Percentiles rank a stretch among this genome's conserved stretches.
These are phyloP conservation scores for Phytophthora fragariaefolia DNA, from an alignment of 352 stramenopile genomes.

Conservation along the genomic window DNA sequence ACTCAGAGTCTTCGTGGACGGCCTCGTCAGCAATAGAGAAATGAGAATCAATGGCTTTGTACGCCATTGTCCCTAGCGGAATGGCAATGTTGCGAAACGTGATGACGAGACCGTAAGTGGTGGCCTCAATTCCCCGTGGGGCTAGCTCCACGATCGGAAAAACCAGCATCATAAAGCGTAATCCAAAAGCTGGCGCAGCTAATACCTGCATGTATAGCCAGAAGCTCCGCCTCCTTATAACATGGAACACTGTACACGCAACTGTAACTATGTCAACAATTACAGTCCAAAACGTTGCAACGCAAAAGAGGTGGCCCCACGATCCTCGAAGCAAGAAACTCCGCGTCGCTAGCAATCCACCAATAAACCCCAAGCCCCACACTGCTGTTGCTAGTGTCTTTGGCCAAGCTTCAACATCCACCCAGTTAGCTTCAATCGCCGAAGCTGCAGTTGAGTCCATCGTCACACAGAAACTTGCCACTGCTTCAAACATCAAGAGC, in stretches of 20 bases:
- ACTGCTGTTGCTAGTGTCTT: constrained; percentile 55
- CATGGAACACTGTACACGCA: constrained; percentile 55
- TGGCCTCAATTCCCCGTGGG: constrained; percentile 60
- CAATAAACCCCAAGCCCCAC: constrained; percentile 61
- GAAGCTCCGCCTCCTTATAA: constrained; percentile 57
- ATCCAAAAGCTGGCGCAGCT: constrained; percentile 43
- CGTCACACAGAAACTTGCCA: constrained; percentile 61
- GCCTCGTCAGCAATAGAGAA: constrained; percentile 48
- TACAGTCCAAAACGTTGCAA: constrained; percentile 62
- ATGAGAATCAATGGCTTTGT: constrained; percentile 52
- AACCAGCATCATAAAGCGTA: constrained; percentile 60
- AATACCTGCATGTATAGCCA: constrained; percentile 64
- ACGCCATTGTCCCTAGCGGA: constrained; percentile 44
- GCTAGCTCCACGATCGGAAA: constrained; percentile 69
- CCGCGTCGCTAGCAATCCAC: constrained; percentile 62
- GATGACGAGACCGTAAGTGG: constrained; percentile 66
- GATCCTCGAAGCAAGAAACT: constrained; percentile 57
- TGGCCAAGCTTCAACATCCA: constrained; percentile 55
- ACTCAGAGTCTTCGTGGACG: constrained; percentile 28
- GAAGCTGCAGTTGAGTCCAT: constrained; percentile 56
- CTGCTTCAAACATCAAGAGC: constrained; percentile 70
- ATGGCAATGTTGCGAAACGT: constrained; percentile 72
- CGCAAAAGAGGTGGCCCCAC: constrained; percentile 61
- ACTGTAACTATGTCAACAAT: constrained; percentile 60
- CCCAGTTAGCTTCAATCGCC: constrained; percentile 69